phyloP scores from a whole-genome alignment of 495 filamentous ascomycete genomes.

The Aspergillus sclerotioniger region DNA sequence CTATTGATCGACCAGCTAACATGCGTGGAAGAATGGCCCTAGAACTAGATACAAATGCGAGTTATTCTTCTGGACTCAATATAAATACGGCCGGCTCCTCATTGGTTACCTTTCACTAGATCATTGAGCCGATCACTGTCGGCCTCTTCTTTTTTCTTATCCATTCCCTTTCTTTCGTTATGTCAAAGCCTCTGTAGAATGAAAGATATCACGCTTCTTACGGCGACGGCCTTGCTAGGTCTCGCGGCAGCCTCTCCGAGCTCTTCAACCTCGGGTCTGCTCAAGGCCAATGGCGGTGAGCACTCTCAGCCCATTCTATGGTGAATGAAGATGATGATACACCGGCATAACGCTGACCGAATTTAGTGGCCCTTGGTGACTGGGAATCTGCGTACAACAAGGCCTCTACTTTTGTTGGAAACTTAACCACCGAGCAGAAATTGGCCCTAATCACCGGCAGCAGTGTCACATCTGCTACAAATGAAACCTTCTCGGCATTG shows the following conservation, averaged over 20 bases:
- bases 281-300: slow-evolving; percentile 20
- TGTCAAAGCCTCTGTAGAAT: background rate
- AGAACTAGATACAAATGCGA: too few relatives aligned
- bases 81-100: too few relatives aligned
- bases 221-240: background rate
- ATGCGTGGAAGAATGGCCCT: too few relatives aligned
- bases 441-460: slow-evolving; percentile 79
- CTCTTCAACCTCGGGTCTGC: slow-evolving; percentile 40
- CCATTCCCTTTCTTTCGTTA: too few relatives aligned
- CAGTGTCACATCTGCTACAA: slow-evolving; percentile 46
- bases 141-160: too few relatives aligned
- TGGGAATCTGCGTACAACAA: slow-evolving; percentile 78
- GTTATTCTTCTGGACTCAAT: too few relatives aligned
- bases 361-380: slow-evolving; percentile 34
- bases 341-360: too few relatives aligned
- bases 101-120: too few relatives aligned
- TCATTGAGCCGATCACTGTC: too few relatives aligned
- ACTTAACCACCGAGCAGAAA: slow-evolving; percentile 79
- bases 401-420: slow-evolving; percentile 69
- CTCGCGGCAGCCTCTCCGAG: background rate
- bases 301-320: too few relatives aligned
- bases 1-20: too few relatives aligned
- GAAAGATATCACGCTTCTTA: background rate
- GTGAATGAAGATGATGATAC: too few relatives aligned
- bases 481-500: slow-evolving; percentile 16